phyloP scores from a whole-genome alignment of 352 stramenopile species.

The Phytopythium ostracodes region DNA sequence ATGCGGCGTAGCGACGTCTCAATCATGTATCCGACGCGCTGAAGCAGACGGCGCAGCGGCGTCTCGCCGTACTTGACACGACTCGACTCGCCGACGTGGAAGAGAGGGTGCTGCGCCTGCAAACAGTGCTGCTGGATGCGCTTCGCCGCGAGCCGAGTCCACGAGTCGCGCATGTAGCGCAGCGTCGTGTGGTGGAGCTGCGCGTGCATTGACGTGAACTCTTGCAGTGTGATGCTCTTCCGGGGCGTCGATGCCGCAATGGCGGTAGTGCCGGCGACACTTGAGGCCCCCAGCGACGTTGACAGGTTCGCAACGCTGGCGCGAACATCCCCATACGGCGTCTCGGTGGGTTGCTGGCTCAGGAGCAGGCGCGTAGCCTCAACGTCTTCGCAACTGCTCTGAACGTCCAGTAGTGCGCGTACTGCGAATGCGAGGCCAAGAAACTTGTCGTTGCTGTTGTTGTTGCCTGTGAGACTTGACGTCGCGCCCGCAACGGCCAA shows the following conservation, averaged over 20 bases:
- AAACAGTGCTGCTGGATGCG: conserved; percentile 67
- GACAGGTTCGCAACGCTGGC: conserved; percentile 7
- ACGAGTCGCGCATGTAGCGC: conserved; percentile 76
- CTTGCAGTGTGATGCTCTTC: conserved; percentile 68
- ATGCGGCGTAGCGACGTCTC: conserved; percentile 64
- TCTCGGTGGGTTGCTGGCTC: conserved; percentile 62
- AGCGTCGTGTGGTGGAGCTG: conserved; percentile 71
- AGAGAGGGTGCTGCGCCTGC: conserved; percentile 42
- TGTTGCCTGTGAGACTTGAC: not conserved
- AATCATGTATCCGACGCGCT: conserved; percentile 82
- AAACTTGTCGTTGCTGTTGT: conserved; percentile 42
- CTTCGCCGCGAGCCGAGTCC: conserved; percentile 68
- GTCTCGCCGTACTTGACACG: conserved; percentile 65
- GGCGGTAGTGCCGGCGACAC: not conserved
- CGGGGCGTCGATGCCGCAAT: conserved; percentile 5
- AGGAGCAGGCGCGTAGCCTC: conserved; percentile 56
- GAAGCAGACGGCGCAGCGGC: conserved; percentile 50
- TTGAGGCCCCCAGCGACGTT: not conserved
- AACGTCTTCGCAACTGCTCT: conserved; percentile 61
- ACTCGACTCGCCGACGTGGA: conserved; percentile 65
- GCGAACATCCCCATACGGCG: conserved; percentile 25
- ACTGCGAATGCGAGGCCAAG: conserved; percentile 70
- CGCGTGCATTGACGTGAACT: conserved; percentile 63
- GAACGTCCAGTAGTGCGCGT: conserved; percentile 68
- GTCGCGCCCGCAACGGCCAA: conserved; percentile 27